phyloP scores from a whole-genome alignment of 2,329 filamentous ascomycete species.

The Leptographium procerum region DNA sequence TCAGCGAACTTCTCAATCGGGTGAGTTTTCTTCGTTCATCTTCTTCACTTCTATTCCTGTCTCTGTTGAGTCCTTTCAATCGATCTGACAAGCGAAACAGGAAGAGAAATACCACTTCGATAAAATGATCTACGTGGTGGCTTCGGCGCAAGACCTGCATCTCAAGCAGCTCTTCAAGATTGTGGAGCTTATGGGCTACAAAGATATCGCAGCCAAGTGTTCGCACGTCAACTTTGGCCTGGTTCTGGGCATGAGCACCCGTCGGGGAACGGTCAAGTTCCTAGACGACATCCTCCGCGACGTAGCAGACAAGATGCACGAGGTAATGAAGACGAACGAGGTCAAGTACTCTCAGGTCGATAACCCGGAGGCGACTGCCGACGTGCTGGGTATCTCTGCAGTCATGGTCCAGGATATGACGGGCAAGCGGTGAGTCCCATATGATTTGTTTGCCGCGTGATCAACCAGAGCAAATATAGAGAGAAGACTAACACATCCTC shows the following conservation, averaged over 20 bases:
- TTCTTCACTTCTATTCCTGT: neutral
- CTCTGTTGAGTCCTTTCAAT: neutral
- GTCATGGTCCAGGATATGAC: slow-evolving; percentile 99
- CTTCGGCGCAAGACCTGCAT: slow-evolving; percentile 60
- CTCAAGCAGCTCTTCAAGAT: slow-evolving; percentile 68
- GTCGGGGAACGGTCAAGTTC: slow-evolving; percentile 65
- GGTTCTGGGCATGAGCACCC: slow-evolving; percentile 59
- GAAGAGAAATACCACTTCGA: slow-evolving; percentile 55
- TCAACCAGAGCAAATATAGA: no score
- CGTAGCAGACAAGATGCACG: slow-evolving; percentile 92
- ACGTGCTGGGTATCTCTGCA: slow-evolving; percentile 81
- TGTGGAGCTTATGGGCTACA: slow-evolving; percentile 57
- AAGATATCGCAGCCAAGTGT: slow-evolving; percentile 55
- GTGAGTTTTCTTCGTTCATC: neutral
- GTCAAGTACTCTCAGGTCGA: slow-evolving; percentile 84
- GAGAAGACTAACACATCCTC: slow-evolving; percentile 20
- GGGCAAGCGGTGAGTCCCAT: slow-evolving; percentile 55
- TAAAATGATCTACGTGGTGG: slow-evolving; percentile 72
- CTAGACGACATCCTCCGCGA: slow-evolving; percentile 61
- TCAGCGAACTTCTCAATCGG: slow-evolving; percentile 60
- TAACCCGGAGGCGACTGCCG: slow-evolving; percentile 69
- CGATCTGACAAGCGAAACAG: neutral
- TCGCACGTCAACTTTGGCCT: slow-evolving; percentile 69
- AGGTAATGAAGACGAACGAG: slow-evolving; percentile 86
- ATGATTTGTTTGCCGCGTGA: no score